These are phyloP conservation scores for Stachybotrys chlorohalonatus DNA, from an alignment of 2,329 filamentous ascomycete genomes.

Conservation along the genomic window DNA sequence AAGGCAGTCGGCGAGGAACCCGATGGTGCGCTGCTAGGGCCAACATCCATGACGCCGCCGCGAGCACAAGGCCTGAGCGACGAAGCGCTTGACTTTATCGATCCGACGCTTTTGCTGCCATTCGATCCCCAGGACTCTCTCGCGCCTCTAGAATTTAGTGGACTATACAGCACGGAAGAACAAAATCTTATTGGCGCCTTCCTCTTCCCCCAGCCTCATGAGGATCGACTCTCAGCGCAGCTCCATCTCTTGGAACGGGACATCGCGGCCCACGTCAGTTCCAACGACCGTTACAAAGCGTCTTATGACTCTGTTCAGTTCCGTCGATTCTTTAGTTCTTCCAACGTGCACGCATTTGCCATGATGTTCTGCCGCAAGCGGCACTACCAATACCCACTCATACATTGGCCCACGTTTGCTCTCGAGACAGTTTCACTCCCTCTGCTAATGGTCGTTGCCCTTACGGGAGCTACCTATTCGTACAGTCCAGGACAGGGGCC, in stretches of 20 bases:
- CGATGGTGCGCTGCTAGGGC: not conserved
- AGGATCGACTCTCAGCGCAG: not conserved
- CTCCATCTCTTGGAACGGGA: not conserved
- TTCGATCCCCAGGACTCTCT: not conserved
- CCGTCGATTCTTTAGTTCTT: not conserved
- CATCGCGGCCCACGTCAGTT: not conserved
- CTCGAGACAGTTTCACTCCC: not conserved
- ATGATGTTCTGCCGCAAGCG: not conserved
- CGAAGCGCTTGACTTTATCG: not conserved
- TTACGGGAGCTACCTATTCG: slow-evolving; percentile 1
- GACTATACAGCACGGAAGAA: not conserved
- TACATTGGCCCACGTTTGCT: not conserved
- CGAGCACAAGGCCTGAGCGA: not conserved
- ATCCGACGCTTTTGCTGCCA: not conserved
- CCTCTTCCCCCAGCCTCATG: not conserved
- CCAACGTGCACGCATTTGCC: not conserved
- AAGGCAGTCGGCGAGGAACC: not conserved
- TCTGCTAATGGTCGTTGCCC: not conserved
- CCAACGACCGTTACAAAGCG: not conserved
- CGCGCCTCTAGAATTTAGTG: not conserved
- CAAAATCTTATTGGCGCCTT: slow-evolving; percentile 1
- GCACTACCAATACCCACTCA: not conserved
- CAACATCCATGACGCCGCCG: not conserved
- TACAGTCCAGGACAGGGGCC: not conserved
- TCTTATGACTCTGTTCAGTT: not conserved